Conservation (phyloP, 2,329 filamentous ascomycete species). For the Sporothrix dimorphospora region DNA sequence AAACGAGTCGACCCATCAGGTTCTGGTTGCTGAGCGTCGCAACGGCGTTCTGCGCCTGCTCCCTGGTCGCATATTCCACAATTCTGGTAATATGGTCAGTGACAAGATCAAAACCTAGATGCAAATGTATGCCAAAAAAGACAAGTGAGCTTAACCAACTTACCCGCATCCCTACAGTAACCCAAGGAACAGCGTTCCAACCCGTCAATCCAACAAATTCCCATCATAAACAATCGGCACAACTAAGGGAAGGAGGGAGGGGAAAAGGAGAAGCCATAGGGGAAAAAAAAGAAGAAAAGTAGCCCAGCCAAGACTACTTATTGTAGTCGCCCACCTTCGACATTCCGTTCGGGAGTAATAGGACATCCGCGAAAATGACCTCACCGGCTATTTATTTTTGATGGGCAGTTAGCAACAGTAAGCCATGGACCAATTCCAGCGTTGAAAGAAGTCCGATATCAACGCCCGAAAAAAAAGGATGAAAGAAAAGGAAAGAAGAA, state of each 20-base stretch:
- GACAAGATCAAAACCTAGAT: not conserved
- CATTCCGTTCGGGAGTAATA: conserved; percentile 99
- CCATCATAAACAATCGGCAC: conserved; percentile 60
- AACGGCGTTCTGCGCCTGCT: conserved; percentile 97
- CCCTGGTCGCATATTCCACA: conserved; percentile 99
- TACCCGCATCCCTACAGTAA: conserved; percentile 99
- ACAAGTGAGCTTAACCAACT: conserved; percentile 48
- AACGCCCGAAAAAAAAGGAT: not conserved
- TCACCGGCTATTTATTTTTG: conserved; percentile 79
- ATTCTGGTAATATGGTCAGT: conserved; percentile 62
- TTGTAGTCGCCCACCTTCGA: conserved; percentile 99
- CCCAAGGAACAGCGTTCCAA: conserved; percentile 85
- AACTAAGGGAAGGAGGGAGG: conserved; percentile 61
- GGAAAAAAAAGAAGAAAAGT: conserved; percentile 55
- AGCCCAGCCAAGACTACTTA: conserved; percentile 80
- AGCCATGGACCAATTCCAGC: not conserved
- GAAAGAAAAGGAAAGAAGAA: not conserved
- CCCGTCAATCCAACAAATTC: conserved; percentile 99
- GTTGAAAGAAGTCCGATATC: conserved; percentile 44
- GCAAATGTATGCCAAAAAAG: not conserved
- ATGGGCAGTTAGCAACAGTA: not conserved
- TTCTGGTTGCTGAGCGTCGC: conserved; percentile 98
- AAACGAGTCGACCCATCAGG: conserved; percentile 96
- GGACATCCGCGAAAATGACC: conserved; percentile 98
- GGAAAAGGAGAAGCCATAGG: conserved; percentile 43